Evolutionary conservation across 805 yeast species (phyloP).

Genomic region (Candida vaughaniae): DNA sequence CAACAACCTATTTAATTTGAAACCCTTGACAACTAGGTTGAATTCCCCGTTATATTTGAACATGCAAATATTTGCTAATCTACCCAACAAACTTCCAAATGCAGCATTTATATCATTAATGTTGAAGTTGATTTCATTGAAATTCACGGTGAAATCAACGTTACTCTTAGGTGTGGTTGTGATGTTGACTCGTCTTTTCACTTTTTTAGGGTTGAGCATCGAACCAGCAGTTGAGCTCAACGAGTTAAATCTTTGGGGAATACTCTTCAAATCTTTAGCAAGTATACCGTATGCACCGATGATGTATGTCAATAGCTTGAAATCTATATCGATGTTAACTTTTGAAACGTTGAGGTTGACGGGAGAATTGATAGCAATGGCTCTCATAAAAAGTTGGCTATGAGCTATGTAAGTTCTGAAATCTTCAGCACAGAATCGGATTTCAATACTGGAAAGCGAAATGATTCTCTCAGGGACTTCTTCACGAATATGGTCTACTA

Average conservation of each 20-base stretch:
- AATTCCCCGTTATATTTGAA: constrained; percentile 20
- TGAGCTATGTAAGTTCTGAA: constrained; percentile 23
- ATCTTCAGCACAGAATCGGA: constrained; percentile 23
- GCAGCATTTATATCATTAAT: constrained; percentile 17
- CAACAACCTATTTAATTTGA: constrained; percentile 17
- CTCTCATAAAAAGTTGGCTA: constrained; percentile 18
- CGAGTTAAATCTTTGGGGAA: constrained; percentile 1
- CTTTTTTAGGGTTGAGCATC: constrained; percentile 12
- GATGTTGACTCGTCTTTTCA: constrained; percentile 15
- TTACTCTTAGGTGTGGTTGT: constrained; percentile 28
- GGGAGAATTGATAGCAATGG: constrained; percentile 15
- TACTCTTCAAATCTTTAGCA: background rate
- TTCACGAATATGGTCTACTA: background rate
- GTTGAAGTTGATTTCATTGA: constrained; percentile 19
- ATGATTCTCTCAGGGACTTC: constrained; percentile 12
- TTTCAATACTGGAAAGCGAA: constrained; percentile 23
- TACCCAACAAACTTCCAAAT: constrained; percentile 25
- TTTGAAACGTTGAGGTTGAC: constrained; percentile 8
- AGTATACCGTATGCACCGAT: background rate
- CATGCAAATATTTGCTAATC: constrained; percentile 16
- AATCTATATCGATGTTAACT: constrained; percentile 1
- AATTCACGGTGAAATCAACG: constrained; percentile 32
- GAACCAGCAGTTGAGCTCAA: constrained; percentile 2
- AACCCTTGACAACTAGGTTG: constrained; percentile 21
- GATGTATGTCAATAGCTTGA: constrained; percentile 7